Conservation (phyloP, 257 asterid species). For the Solanum virginianum region DNA sequence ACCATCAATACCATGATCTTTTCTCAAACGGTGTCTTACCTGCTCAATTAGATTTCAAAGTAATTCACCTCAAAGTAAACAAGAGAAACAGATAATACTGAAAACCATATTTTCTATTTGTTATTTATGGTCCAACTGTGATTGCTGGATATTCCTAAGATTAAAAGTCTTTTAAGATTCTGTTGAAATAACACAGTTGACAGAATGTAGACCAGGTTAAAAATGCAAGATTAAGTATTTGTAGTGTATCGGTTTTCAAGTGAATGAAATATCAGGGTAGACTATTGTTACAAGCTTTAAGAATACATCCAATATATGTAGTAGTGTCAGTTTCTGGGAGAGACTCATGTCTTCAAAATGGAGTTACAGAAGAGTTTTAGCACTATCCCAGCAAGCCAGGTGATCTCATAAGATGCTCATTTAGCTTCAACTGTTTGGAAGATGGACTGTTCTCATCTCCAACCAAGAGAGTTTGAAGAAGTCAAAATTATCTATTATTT, state of each 20-base stretch:
- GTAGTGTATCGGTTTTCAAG: background rate
- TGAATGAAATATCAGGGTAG: background rate
- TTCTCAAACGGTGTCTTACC: constrained; percentile 85
- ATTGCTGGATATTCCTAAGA: background rate
- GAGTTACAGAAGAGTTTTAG: background rate
- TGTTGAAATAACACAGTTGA: background rate
- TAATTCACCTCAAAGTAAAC: constrained; percentile 8
- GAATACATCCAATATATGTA: background rate
- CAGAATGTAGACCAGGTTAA: background rate
- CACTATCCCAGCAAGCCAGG: background rate
- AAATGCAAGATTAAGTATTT: background rate
- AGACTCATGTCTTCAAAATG: background rate
- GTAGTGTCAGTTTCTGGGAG: background rate
- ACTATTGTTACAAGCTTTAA: background rate
- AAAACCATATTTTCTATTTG: background rate
- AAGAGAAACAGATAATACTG: background rate
- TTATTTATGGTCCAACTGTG: background rate
- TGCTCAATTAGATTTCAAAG: constrained; percentile 20
- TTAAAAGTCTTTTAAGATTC: background rate
- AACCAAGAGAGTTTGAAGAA: background rate
- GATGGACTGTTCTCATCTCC: background rate
- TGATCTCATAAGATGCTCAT: background rate
- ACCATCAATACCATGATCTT: constrained; percentile 83
- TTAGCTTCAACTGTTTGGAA: background rate
- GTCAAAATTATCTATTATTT: background rate